Evolutionary conservation across 331 rosid species (phyloP), one percentile per base, ranked within the genome.

Genomic region (Telfairia occidentalis): DNA sequence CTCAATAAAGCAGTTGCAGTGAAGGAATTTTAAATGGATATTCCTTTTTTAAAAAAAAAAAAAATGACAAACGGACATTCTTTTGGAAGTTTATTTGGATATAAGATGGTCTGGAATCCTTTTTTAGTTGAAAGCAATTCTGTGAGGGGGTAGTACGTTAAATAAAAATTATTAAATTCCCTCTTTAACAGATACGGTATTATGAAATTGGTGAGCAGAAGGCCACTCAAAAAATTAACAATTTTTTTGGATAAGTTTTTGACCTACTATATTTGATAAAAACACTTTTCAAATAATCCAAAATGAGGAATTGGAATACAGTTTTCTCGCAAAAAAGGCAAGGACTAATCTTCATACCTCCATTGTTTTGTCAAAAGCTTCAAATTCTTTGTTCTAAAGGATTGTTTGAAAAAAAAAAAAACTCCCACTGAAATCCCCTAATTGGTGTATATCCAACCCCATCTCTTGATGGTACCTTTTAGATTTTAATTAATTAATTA

Each of bases 11-110:
- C 15, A 24, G 26, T 32, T 30, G 19, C 24, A 60, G 2, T 16
- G 23, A n/a, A 18, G 18, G 48, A n/a, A n/a, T 34, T 63, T 19
- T 9, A 5, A 35, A 63, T n/a, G 71, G 23, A 59, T 29, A 59
- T 59, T 59, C 66, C 5, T 58, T 28, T 29, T 13, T 26, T 5
- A 1, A 59, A n/a, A n/a, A n/a, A n/a, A n/a, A n/a, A n/a, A n/a
- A n/a, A n/a, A n/a, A n/a, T n/a, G n/a, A n/a, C 40, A 59, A 59
- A 29, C 29, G 66, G 70, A 61, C 35, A 63, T 34, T 63, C 71
- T 35, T 35, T 63, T 8, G 7, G 28, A 35, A 63, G 71, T 34
- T n/a, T 34, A 63, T 8, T 34, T 63, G 71, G 71, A 34, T 9
- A 37, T 8, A n/a, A 35, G 48, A 9, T 19, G 46, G 71, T n/a